Base-by-base conservation (phyloP, 106 monocot genomes). In the Posidonia australis region DNA sequence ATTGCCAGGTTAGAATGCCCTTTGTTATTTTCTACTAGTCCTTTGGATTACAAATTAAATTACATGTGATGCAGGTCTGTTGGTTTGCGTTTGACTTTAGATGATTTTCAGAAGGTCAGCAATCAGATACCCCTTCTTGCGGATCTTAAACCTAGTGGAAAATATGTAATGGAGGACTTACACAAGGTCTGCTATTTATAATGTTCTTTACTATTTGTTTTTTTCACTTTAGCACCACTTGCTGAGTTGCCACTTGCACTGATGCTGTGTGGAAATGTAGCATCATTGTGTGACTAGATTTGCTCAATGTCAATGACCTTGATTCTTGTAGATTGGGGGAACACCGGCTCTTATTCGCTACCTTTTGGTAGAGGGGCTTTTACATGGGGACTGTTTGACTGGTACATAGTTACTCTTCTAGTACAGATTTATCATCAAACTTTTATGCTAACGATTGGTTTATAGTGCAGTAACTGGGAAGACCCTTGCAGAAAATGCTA, bases 151-250 rank as follows among this genome's bases (percentile, higher is more conserved):
- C 98, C 98, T 43, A 99, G 98, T 79, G 91, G 98, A 60, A 99
- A 99, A 72, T 99, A 85, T 91, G 91, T 99, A 17, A 99, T 99
- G 98, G 98, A 99, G 77, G 98, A 99, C 76, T 51, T 99, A 69
- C 98, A 99, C 69, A 88, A 87, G 85, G 91, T 85, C 55, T 64
- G 29, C 0, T 54, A 25, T 44, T 10, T 53, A 57, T 14, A 57
- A 30, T 29, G 29, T 28, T 28, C 13, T 14, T 0, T 57, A 27
- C 3, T 3, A 10, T 28, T 12, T 21, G 20, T 24, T 54, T 54
- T 20, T 10, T 54, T 54, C 24, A 19, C 13, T 54, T 20, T 9
- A 49, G 49, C 3, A n/a, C n/a, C n/a, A n/a, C n/a, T n/a, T n/a
- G n/a, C n/a, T n/a, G n/a, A n/a, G n/a, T n/a, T n/a, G n/a, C n/a